Percentiles rank a stretch among this genome's conserved stretches.
These are phyloP conservation scores for Linnemannia hyalina DNA, from an alignment of 192 early-diverging fungal genomes.

Conservation along the genomic window DNA sequence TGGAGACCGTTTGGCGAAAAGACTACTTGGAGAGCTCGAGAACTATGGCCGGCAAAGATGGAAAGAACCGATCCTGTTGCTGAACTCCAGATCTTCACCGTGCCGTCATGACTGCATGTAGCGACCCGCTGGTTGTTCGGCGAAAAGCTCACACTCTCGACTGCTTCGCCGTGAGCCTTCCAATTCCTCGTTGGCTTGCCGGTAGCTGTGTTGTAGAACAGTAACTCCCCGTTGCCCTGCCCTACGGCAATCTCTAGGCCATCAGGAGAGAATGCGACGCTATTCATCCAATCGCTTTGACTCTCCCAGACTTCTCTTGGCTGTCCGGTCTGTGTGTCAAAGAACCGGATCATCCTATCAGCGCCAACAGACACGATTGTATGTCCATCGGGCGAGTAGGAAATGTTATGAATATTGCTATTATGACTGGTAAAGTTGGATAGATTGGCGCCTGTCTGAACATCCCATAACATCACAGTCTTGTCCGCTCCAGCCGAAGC, in stretches of 20 bases:
- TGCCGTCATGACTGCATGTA: not conserved
- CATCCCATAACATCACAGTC: not conserved
- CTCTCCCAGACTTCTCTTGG: not conserved
- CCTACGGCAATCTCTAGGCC: not conserved
- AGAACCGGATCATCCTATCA: constrained; percentile 4
- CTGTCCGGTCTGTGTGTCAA: not conserved
- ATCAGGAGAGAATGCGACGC: not conserved
- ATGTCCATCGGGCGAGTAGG: not conserved
- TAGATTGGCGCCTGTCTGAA: not conserved
- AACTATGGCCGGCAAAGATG: not conserved
- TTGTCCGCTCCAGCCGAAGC: not conserved
- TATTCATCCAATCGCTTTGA: not conserved
- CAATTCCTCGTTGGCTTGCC: not conserved
- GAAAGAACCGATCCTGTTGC: not conserved
- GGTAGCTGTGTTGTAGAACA: not conserved
- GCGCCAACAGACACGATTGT: not conserved
- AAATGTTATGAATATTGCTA: not conserved
- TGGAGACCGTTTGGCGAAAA: not conserved
- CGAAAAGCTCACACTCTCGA: not conserved
- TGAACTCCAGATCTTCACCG: not conserved
- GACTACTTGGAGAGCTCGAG: no score
- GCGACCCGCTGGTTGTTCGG: not conserved
- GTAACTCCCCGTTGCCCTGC: not conserved
- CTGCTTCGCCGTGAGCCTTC: not conserved
- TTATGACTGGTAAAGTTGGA: not conserved